Conservation (phyloP, 1,284 basidiomycete species). For the Waitea zeae region DNA sequence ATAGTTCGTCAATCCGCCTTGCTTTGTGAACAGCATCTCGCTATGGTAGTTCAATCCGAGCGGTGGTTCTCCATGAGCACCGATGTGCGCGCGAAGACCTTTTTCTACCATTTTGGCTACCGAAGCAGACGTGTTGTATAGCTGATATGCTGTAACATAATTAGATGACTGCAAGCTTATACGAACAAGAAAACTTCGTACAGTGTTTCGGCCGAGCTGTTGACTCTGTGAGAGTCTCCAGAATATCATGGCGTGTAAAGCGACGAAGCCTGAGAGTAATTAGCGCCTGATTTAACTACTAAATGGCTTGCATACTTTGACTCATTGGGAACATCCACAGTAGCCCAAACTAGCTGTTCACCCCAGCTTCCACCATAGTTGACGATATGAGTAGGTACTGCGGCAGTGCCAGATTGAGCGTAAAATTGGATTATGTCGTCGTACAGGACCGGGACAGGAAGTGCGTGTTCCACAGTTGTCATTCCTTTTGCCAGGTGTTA, state of each 20-base stretch:
- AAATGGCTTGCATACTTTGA: conserved; percentile 26
- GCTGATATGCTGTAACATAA: conserved; percentile 33
- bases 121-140: conserved; percentile 52
- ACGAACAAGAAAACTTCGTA: conserved; percentile 14
- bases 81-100: conserved; percentile 45
- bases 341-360: conserved; percentile 53
- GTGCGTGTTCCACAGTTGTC: conserved; percentile 59
- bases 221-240: conserved; percentile 44
- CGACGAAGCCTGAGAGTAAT: conserved; percentile 28
- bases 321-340: conserved; percentile 43
- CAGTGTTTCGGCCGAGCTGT: conserved; percentile 39
- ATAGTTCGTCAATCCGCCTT: conserved; percentile 35
- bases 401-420: conserved; percentile 47
- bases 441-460: conserved; percentile 46
- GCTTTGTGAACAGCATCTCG: conserved; percentile 44
- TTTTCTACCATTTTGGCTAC: conserved; percentile 43
- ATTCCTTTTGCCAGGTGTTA: conserved; percentile 50
- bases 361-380: conserved; percentile 54
- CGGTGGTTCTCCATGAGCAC: conserved; percentile 61
- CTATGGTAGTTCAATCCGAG: conserved; percentile 58
- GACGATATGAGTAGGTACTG: conserved; percentile 56
- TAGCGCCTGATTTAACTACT: background rate
- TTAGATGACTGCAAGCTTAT: too few relatives aligned
- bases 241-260: conserved; percentile 43
- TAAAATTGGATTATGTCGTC: conserved; percentile 50